Percentiles rank a stretch among this genome's conserved stretches.
phyloP scores from a whole-genome alignment of 495 filamentous ascomycete species.

The Penicillium nucicola region DNA sequence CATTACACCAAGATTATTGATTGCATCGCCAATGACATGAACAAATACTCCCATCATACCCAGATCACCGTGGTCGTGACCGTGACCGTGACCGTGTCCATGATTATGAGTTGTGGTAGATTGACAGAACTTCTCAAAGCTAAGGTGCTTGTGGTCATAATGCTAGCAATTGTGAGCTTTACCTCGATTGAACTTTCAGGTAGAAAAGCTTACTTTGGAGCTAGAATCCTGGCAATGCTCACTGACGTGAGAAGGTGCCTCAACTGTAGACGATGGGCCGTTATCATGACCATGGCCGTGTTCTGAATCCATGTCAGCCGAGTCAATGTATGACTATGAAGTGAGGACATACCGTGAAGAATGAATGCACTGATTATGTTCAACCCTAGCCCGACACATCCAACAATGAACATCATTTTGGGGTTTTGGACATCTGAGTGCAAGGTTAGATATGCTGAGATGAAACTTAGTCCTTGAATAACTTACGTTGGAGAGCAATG shows the following conservation, averaged over 20 bases:
- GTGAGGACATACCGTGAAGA: conserved; percentile 56
- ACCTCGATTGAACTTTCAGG: neutral
- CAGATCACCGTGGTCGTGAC: conserved; percentile 38
- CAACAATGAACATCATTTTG: conserved; percentile 71
- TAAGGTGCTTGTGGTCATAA: conserved; percentile 21
- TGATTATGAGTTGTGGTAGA: conserved; percentile 43
- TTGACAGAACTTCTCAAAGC: conserved; percentile 3
- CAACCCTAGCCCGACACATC: conserved; percentile 70
- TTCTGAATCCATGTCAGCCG: conserved; percentile 13
- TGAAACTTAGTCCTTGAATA: neutral
- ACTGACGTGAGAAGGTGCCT: conserved; percentile 6
- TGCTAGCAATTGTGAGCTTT: conserved; percentile 12
- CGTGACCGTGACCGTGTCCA: conserved; percentile 26
- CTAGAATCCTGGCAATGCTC: conserved; percentile 12
- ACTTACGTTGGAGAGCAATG: conserved; percentile 46
- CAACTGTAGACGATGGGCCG: conserved; percentile 1
- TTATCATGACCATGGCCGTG: conserved; percentile 23
- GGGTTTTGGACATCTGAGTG: conserved; percentile 62
- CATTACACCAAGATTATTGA: conserved; percentile 50
- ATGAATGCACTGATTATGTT: conserved; percentile 75
- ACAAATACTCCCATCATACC: conserved; percentile 48
- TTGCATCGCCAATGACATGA: conserved; percentile 48
- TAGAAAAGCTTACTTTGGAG: conserved; percentile 10
- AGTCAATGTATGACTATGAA: neutral
- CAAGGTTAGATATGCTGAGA: neutral